Evolutionary conservation across 345 rosid genomes (phyloP), one percentile per base, ranked within the genome.

Genomic region (Balakata baccata): DNA sequence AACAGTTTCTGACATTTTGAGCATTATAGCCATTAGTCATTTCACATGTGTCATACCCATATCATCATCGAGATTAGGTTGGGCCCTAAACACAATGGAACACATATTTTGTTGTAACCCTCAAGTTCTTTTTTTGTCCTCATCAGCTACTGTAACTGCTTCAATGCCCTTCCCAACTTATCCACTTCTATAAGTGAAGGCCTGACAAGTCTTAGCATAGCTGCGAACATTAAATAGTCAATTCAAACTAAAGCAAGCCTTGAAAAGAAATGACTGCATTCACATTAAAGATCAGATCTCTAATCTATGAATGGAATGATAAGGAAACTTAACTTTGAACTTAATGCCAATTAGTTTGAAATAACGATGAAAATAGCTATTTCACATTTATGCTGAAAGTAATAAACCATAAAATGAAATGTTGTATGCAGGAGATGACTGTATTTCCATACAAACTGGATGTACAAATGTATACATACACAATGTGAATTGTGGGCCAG

Each of bases 401-500:
- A 54, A 58, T 13, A 29, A 76, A 70, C 66, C 73, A 60, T 71
- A 65, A 62, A 71, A 29, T 71, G 68, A 65, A 64, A 66, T 74
- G 51, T 68, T 74, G 78, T 78, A 22, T 84, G 78, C 92, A 95
- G 99, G 99, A 38, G 98, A 92, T 45, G 99, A 95, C 82, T 95
- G 97, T 72, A 50, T 95, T 77, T 95, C 99, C 0, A 89, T 95
- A 76, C 98, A 92, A 79, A 87, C 98, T 13, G 98, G 99, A 68
- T 87, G 96, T 87, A 82, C 97, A 63, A 92, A 92, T 74, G 90
- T 95, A 74, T 88, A 87, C 74, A 66, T 95, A 69, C 96, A 87
- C 84, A 87, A 87, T 49, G 89, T 94, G 72, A 88, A 91, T 67
- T 94, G 98, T 77, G 98, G 99, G 57, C 98, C 98, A n/a, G 99